Evolutionary conservation across 2,329 filamentous ascomycete species (phyloP).

Genomic region (Aureobasidium vineae): DNA sequence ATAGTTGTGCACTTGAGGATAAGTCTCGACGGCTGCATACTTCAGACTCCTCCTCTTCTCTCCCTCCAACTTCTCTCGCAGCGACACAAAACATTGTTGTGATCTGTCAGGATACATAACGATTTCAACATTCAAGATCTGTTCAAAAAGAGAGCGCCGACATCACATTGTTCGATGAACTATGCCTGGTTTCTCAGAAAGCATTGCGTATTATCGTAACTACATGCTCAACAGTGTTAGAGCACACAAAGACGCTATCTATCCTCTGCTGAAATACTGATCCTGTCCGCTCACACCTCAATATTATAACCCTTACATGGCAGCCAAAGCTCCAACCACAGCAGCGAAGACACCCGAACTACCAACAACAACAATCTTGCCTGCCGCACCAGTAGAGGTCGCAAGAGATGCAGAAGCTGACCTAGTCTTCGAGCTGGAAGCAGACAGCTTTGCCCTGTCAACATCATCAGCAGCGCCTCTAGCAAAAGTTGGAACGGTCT

Average conservation of each 20-base stretch:
- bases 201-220: background rate
- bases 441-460: conserved; percentile 1
- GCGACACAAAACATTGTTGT: background rate
- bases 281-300: background rate
- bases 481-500: conserved; percentile 50
- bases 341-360: background rate
- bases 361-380: background rate
- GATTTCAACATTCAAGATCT: too few species aligned
- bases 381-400: background rate
- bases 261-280: background rate
- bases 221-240: background rate
- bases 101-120: too few species aligned
- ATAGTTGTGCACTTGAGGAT: background rate
- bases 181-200: background rate
- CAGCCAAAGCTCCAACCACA: conserved; percentile 7
- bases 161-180: background rate
- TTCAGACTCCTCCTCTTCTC: background rate
- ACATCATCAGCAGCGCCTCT: conserved; percentile 31
- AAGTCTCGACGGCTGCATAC: background rate
- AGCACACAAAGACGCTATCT: background rate
- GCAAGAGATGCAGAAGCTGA: background rate
- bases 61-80: background rate
- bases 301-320: background rate
- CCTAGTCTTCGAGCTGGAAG: background rate
- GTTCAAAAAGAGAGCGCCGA: too few species aligned